Evolutionary conservation across 169 alveolate genomes (phyloP), one percentile per base, ranked within the genome.

Genomic region (Plasmodium chabaudi): DNA sequence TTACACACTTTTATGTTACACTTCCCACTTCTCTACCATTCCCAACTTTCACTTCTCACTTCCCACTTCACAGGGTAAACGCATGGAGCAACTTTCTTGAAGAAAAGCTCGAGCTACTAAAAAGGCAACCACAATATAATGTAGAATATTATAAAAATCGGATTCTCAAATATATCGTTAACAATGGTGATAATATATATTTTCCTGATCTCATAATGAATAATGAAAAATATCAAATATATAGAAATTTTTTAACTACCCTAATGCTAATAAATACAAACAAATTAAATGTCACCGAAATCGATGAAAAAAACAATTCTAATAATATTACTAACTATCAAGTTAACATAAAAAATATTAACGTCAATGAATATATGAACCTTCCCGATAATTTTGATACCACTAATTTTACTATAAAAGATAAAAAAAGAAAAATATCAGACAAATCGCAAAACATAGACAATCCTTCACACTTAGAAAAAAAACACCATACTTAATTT

Each of bases 191-290:
- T 9, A 63, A 65, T 1, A 79, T 47, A 39, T 57, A 39, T n/a
- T 68, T 79, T 9, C 12, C 71, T 0, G 42, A 79, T 15, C 79
- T 79, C 7, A 34, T 79, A 5, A 63, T 27, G 25, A 9, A 79
- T 17, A 65, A 68, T 44, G 89, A 79, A 7, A 49, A 57, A n/a
- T 79, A 65, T 46, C 59, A 79, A 53, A 68, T 64, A 21, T 79
- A 71, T 12, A 79, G 89, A 68, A 79, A 79, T 12, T 79, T 79
- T 17, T 44, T 79, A 51, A 79, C 89, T 6, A 65, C 71, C 19
- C 72, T 79, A 6, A 79, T 79, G 89, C 21, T 79, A 51, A 65
- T 79, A 34, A 79, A 79, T 59, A 55, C 79, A 39, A 42, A 64
- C 12, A 65, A 65, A 21, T 69, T 79, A 65, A 19, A 65, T n/a